These are phyloP conservation scores for Aspergillus pseudoviridinutans DNA, from an alignment of 2,329 filamentous ascomycete genomes.

Conservation along the genomic window DNA sequence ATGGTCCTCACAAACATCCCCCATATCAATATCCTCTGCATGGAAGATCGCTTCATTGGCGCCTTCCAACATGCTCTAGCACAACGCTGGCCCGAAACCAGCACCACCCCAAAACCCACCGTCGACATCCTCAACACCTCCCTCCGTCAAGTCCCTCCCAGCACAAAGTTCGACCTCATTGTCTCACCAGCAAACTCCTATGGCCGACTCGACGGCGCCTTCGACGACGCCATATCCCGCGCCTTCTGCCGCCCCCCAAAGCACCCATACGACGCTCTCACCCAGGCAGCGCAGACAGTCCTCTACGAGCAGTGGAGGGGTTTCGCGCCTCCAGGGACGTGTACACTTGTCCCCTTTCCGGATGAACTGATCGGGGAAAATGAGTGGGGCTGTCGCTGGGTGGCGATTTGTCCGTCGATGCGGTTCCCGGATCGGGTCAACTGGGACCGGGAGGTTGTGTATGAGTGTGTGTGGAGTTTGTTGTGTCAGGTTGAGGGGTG, in stretches of 20 bases:
- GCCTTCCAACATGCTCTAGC: slow-evolving; percentile 40
- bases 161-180: slow-evolving; percentile 44
- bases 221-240: slow-evolving; percentile 53
- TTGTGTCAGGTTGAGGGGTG: slow-evolving; percentile 47
- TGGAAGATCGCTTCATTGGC: slow-evolving; percentile 33
- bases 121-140: slow-evolving; percentile 30
- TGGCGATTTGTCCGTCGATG: slow-evolving; percentile 55
- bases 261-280: slow-evolving; percentile 47
- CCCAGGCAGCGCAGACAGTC: slow-evolving; percentile 40
- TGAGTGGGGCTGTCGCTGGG: slow-evolving; percentile 39
- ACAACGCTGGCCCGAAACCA: slow-evolving; percentile 28
- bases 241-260: slow-evolving; percentile 40
- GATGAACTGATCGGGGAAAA: slow-evolving; percentile 36
- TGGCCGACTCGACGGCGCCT: slow-evolving; percentile 51
- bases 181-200: slow-evolving; percentile 56
- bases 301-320: slow-evolving; percentile 49
- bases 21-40: slow-evolving; percentile 42
- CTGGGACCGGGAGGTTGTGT: slow-evolving; percentile 53
- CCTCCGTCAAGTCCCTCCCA: slow-evolving; percentile 36
- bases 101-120: slow-evolving; percentile 34
- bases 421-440: slow-evolving; percentile 40
- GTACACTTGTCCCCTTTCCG: slow-evolving; percentile 47
- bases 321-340: slow-evolving; percentile 50
- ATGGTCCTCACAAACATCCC: slow-evolving; percentile 33
- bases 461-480: slow-evolving; percentile 53